Evolutionary conservation across 1,284 basidiomycete genomes (phyloP), one percentile per base, ranked within the genome.

Genomic region (Ustilago bromivora): DNA sequence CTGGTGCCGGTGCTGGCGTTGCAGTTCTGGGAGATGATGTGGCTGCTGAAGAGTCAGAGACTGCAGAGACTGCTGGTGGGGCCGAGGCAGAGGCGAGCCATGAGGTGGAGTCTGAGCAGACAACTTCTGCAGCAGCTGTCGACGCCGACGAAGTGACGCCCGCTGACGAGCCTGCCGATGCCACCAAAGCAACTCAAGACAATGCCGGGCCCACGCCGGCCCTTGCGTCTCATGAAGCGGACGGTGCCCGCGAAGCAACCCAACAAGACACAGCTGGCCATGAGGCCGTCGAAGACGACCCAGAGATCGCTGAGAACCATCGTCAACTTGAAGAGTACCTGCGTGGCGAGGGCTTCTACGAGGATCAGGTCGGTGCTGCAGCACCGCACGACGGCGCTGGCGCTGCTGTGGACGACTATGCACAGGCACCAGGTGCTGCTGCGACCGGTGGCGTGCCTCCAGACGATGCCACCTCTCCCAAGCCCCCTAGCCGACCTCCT

Each of bases 321-420:
- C 58, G 73, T 17, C 69, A 73, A 57, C 63, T 81, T 13, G 79
- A 81, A 32, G 79, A 78, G 32, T 81, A 75, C 46, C 36, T 81
- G 38, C 74, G 74, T 31, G 69, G 74, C 34, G 74, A 76, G 35
- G 74, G 74, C 34, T 76, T 71, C 57, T 76, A 71, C 47, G 74
- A 76, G 57, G 73, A 71, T 17, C 49, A 59, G 7, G 38, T 51
- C 23, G 51, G 51, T 10, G 31, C 58, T 2, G 9, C 54, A 11
- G 51, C 71, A 41, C 47, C 54, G 35, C 57, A 57, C 49, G 61
- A 63, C 9, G n/a, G 53, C 10, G 9, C 49, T 13, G 46, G 47
- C 8, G 51, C 61, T 17, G 47, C 57, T 13, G 43, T 41, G 13
- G 43, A 49, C 43, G 19, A 49, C 31, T n/a, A 17, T 34, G 46